A percentile compares a stretch with the other conserved stretches of the same genome.
Conservation (phyloP, 164 flowering plant species). For the Annona cherimola region DNA sequence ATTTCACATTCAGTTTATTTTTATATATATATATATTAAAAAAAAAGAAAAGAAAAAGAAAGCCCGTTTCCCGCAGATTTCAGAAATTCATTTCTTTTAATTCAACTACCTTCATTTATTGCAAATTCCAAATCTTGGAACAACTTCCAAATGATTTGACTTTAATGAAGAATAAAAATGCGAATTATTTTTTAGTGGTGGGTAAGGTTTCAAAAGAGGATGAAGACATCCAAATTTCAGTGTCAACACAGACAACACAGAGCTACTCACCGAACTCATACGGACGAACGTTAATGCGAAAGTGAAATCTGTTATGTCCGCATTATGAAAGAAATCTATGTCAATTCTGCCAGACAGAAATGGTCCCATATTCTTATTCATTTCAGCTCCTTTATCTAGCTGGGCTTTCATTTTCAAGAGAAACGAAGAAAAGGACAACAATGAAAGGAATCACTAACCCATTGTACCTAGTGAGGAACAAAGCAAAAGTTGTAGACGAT, state of each 20-base stretch:
- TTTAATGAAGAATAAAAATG: neutral
- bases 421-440: neutral
- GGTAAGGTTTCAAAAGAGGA: slow-evolving; percentile 1
- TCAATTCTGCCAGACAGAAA: slow-evolving; percentile 1
- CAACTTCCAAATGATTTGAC: neutral
- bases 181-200: slow-evolving; percentile 6
- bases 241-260: slow-evolving; percentile 1
- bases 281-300: neutral
- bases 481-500: neutral
- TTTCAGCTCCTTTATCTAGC: slow-evolving; percentile 4
- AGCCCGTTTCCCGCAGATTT: neutral
- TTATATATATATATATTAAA: no score
- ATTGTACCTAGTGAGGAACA: neutral
- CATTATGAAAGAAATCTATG: slow-evolving; percentile 4
- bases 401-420: neutral
- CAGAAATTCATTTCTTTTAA: neutral
- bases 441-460: neutral
- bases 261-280: slow-evolving; percentile 2
- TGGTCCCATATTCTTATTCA: slow-evolving; percentile 12
- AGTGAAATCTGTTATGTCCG: slow-evolving; percentile 7
- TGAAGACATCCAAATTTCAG: neutral
- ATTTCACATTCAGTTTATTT: no score
- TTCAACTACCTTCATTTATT: neutral
- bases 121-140: neutral
- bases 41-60: neutral